phyloP scores from a whole-genome alignment of 192 early-diverging fungal species.

The Mortierella hygrophila region DNA sequence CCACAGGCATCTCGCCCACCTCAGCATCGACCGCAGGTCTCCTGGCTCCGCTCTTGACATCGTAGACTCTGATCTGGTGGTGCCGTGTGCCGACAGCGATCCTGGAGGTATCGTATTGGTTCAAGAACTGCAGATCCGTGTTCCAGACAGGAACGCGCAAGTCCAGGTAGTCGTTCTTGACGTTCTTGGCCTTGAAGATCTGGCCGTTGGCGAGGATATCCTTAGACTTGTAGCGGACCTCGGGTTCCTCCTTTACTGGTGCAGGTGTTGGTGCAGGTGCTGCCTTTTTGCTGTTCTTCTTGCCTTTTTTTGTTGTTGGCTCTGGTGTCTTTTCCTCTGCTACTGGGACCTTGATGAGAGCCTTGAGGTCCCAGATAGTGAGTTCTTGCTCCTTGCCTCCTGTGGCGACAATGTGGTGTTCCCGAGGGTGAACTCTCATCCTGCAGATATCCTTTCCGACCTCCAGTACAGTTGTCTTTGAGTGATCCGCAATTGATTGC shows the following conservation, averaged over 20 bases:
- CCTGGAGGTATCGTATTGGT: constrained; percentile 61
- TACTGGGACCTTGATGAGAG: constrained; percentile 11
- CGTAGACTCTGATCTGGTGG: constrained; percentile 89
- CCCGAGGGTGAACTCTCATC: constrained; percentile 76
- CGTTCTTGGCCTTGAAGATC: constrained; percentile 89
- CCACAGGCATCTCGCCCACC: constrained; percentile 79
- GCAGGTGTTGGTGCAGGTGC: constrained; percentile 27
- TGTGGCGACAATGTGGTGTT: constrained; percentile 79
- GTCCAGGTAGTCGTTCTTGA: constrained; percentile 83
- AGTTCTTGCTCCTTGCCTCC: constrained; percentile 92
- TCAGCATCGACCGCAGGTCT: constrained; percentile 78
- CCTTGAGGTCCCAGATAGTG: constrained; percentile 77
- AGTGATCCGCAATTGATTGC: constrained; percentile 33
- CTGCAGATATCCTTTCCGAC: constrained; percentile 69
- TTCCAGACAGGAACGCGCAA: constrained; percentile 91
- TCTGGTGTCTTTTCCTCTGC: constrained; percentile 28
- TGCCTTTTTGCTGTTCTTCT: constrained; percentile 21
- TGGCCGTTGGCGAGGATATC: constrained; percentile 87
- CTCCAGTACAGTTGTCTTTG: constrained; percentile 41
- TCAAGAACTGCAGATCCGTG: constrained; percentile 83
- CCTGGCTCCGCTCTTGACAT: constrained; percentile 69
- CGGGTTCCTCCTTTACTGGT: background rate
- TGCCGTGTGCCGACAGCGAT: constrained; percentile 80
- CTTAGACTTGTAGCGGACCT: constrained; percentile 74
- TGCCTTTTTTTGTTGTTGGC: constrained; percentile 21